Base-by-base conservation (phyloP, 2,329 filamentous ascomycete genomes). In the Drechslera avenae region DNA sequence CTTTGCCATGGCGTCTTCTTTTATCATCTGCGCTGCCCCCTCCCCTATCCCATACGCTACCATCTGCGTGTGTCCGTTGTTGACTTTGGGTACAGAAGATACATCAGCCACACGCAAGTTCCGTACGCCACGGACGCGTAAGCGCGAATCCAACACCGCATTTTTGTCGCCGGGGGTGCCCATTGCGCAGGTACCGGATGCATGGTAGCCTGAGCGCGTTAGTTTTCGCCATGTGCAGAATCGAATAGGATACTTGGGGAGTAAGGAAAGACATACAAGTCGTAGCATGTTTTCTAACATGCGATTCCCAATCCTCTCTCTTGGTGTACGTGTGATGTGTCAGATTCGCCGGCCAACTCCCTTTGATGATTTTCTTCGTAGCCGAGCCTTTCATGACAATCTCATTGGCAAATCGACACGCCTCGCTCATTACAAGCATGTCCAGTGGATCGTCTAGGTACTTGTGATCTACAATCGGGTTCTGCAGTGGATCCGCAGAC, bases 171-270 rank as follows among this genome's bases (percentile, higher is more conserved):
- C 60, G 0, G 42, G n/a, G 21, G 49, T 54, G 5, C 73, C 73
- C 83, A 86, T 86, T 63, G 79, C 80, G 5, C 76, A 76, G 0
- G 83, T 86, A 79, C 84, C 64, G 81, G 83, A 79, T 77, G 85
- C 48, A 73, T 81, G 2, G 76, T 81, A 23, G 66, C 73, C 18
- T 79, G 65, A 10, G 39, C 10, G n/a, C 28, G 7, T 39, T 41
- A 42, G 42, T 8, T 28, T 4, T 9, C 6, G 21, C 9, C 4
- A 23, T 23, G 5, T 9, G 26, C 7, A 28, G 3, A 28, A 13
- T 13, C 3, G 34, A 33, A 9, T 5, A 48, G 17, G 9, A 14
- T 26, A 34, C n/a, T n/a, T 12, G 33, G 13, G 21, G 6, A n/a
- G 39, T 12, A 5, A 17, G 8, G 21, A 7, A 32, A 10, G 39